phyloP scores from a whole-genome alignment of 495 filamentous ascomycete genomes.

The Tuber microsphaerosporum region DNA sequence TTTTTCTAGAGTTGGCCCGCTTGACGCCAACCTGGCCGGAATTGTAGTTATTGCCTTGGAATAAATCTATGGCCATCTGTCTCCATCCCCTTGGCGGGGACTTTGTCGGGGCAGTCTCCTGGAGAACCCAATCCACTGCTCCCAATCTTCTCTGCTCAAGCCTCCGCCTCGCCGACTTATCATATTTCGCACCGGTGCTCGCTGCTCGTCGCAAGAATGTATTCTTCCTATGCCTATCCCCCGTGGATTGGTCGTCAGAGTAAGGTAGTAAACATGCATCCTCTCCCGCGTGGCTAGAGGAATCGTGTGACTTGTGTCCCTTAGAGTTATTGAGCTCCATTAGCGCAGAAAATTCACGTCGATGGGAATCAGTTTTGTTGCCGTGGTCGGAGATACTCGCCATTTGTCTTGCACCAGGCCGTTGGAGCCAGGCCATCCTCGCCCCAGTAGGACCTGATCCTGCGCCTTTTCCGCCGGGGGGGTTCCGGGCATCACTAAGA shows the following conservation, averaged over 20 bases:
- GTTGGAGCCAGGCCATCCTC: constrained; percentile 28
- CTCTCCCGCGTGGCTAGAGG: neutral
- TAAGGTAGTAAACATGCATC: neutral
- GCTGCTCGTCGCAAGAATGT: constrained; percentile 1
- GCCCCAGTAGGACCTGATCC: constrained; percentile 8
- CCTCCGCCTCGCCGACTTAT: constrained; percentile 7
- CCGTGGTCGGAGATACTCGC: neutral
- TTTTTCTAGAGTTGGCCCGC: constrained; percentile 10
- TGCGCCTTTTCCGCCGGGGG: neutral
- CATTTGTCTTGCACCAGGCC: constrained; percentile 9
- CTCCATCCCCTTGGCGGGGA: constrained; percentile 23
- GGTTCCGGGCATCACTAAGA: neutral
- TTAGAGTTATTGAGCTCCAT: neutral
- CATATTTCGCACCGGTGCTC: constrained; percentile 6
- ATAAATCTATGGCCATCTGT: constrained; percentile 29
- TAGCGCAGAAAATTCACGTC: neutral
- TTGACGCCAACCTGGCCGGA: constrained; percentile 9
- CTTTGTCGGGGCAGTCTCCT: constrained; percentile 5
- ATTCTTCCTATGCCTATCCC: neutral
- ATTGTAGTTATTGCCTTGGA: constrained; percentile 9
- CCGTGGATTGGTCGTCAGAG: neutral
- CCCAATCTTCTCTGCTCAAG: constrained; percentile 2
- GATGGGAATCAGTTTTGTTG: neutral
- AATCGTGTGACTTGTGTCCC: neutral
- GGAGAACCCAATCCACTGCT: neutral